These are phyloP conservation scores for Misopates orontium DNA, from an alignment of 257 asterid genomes.

Conservation along the genomic window DNA sequence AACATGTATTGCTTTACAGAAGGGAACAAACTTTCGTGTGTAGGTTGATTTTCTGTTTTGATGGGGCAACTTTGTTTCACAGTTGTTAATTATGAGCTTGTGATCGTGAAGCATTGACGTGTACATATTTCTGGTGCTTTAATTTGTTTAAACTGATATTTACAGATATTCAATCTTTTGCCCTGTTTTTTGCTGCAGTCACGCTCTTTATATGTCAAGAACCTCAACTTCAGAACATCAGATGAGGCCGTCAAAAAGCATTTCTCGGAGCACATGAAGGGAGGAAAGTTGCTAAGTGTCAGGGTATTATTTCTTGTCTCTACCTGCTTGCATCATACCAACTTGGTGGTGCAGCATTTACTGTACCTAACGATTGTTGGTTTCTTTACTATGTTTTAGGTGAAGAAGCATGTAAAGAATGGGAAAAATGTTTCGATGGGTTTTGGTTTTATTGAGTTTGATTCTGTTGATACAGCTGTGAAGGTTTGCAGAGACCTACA, in stretches of 20 bases:
- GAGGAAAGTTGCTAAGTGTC: conserved; percentile 76
- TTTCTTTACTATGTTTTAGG: conserved; percentile 48
- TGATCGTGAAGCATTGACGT: neutral
- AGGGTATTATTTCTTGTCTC: conserved; percentile 57
- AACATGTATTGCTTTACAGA: conserved; percentile 2
- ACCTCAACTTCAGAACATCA: conserved; percentile 81
- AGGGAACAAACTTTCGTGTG: neutral
- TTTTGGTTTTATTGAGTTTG: conserved; percentile 90
- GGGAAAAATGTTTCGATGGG: conserved; percentile 93
- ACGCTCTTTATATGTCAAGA: conserved; percentile 85
- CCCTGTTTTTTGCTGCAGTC: conserved; percentile 53
- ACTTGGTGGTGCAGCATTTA: neutral
- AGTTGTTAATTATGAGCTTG: neutral
- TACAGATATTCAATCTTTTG: conserved; percentile 4
- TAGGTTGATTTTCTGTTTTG: neutral
- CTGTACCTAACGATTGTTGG: no score
- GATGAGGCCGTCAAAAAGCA: conserved; percentile 76
- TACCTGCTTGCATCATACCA: conserved; percentile 13
- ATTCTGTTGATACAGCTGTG: conserved; percentile 73
- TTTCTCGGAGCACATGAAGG: conserved; percentile 66
- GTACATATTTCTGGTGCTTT: conserved; percentile 18
- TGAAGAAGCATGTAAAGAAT: conserved; percentile 82
- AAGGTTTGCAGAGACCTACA: conserved; percentile 76
- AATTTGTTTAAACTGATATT: neutral
- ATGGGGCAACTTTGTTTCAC: neutral